Base-by-base conservation (phyloP, 305 asterid genomes). In the Ilex paraguariensis region DNA sequence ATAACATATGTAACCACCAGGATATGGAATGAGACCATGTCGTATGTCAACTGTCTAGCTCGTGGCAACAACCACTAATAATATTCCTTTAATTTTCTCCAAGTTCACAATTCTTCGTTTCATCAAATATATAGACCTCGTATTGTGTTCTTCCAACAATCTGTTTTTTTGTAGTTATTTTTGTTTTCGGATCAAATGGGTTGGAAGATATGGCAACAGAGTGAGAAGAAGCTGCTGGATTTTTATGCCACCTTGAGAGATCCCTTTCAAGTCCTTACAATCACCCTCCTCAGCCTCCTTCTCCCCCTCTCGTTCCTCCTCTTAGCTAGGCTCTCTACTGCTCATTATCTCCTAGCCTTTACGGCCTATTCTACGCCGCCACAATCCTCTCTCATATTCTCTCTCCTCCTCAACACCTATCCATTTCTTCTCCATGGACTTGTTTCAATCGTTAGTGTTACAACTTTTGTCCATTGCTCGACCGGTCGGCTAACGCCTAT, bases 261-360 rank as follows among this genome's bases (percentile, higher is more conserved):
- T 46, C 31, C 73, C 13, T 84, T 81, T 57, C 85, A 70, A 48
- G 72, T 81, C 14, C 33, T 88, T 39, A 73, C 95, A 14, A 67
- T 66, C 57, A 61, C 80, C 56, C 81, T 86, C 61, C 94, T 91
- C 62, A 79, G 90, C 73, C 96, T 91, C 73, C 94, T 86, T 71
- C 87, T 84, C 61, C 96, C 96, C 16, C 87, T 86, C 63, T 80
- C 95, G 0, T 88, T 81, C 66, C 93, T 84, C 75, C 83, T 88
- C 76, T 90, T 86, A 60, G 81, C 90, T 60, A 81, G 92, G 51
- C 75, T 84, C 71, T 69, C 95, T 70, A 71, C 88, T 48, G 81
- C 87, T 0, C 76, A 70, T 21, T 84, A 80, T 78, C 83, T 77
- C 56, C 57, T 77, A 30, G 66, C 64, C 16, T 14, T 81, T 15